A percentile compares a stretch with the other conserved stretches of the same genome.
These are phyloP conservation scores for Raphanus hybrid DNA, from an alignment of 441 rosid genomes.

Conservation along the genomic window DNA sequence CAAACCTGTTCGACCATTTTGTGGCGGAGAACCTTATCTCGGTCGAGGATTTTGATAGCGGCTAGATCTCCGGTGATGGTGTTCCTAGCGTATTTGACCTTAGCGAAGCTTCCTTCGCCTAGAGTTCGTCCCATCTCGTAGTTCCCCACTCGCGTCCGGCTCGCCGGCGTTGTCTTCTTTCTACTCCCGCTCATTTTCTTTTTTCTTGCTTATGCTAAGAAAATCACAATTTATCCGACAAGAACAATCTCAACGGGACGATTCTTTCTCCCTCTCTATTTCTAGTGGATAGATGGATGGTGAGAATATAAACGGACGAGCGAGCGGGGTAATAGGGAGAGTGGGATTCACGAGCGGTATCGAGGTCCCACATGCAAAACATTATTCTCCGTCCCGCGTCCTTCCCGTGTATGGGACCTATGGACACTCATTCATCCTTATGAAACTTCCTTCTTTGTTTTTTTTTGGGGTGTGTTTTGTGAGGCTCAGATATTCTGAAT, in stretches of 20 bases:
- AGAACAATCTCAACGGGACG: constrained; percentile 2
- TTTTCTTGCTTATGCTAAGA: background rate
- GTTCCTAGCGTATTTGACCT: constrained; percentile 83
- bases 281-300: constrained; percentile 22
- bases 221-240: background rate
- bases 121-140: constrained; percentile 84
- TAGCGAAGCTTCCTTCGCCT: constrained; percentile 92
- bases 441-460: background rate
- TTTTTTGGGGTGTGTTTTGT: background rate
- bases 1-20: constrained; percentile 92
- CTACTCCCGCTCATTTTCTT: constrained; percentile 48
- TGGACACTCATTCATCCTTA: constrained; percentile 4
- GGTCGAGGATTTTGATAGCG: constrained; percentile 88
- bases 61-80: constrained; percentile 63
- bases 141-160: constrained; percentile 81
- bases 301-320: constrained; percentile 7
- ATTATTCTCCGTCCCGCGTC: constrained; percentile 34
- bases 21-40: constrained; percentile 72
- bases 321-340: constrained; percentile 33
- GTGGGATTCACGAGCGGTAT: constrained; percentile 28
- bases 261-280: background rate
- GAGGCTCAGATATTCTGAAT: background rate
- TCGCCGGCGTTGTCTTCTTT: constrained; percentile 35
- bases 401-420: constrained; percentile 26
- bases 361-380: background rate